Conservation (phyloP, 192 early-diverging fungal species). For the Podila clonocystis region DNA sequence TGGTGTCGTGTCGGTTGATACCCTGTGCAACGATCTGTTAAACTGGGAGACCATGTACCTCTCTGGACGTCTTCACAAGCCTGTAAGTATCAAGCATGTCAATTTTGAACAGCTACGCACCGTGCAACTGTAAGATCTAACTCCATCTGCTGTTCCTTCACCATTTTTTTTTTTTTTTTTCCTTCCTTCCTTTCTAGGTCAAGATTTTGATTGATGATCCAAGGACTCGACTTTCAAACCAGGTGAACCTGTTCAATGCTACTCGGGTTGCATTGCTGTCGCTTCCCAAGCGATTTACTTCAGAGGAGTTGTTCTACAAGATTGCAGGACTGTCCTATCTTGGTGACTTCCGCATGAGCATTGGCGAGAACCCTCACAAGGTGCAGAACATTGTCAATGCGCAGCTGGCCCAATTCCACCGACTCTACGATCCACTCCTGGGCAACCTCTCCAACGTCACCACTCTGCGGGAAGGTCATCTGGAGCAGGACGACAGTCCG, state of each 20-base stretch:
- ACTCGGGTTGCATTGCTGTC: slow-evolving; percentile 84
- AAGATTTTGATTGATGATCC: slow-evolving; percentile 82
- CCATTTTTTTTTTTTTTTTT: slow-evolving; percentile 13
- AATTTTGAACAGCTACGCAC: background rate
- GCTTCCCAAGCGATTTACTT: slow-evolving; percentile 84
- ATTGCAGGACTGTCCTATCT: slow-evolving; percentile 90
- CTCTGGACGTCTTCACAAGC: slow-evolving; percentile 98
- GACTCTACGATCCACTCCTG: slow-evolving; percentile 63
- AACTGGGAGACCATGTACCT: slow-evolving; percentile 97
- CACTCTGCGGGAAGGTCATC: slow-evolving; percentile 37
- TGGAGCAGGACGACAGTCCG: slow-evolving; percentile 73
- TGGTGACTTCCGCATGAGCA: slow-evolving; percentile 93
- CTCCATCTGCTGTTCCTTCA: background rate
- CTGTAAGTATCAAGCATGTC: slow-evolving; percentile 59
- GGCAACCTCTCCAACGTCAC: slow-evolving; percentile 63
- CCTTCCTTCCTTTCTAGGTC: slow-evolving; percentile 60
- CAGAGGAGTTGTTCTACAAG: slow-evolving; percentile 79
- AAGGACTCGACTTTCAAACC: slow-evolving; percentile 76
- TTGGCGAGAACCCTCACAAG: slow-evolving; percentile 97
- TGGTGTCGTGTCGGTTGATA: slow-evolving; percentile 94
- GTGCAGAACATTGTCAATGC: slow-evolving; percentile 92
- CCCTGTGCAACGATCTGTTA: slow-evolving; percentile 84
- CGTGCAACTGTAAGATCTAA: background rate
- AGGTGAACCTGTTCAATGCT: slow-evolving; percentile 88
- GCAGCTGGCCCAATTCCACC: slow-evolving; percentile 70